Evolutionary conservation across 768 basidiomycete species (phyloP), one percentile per base, ranked within the genome.

Genomic region (Xerocomus brunneocitrinus): DNA sequence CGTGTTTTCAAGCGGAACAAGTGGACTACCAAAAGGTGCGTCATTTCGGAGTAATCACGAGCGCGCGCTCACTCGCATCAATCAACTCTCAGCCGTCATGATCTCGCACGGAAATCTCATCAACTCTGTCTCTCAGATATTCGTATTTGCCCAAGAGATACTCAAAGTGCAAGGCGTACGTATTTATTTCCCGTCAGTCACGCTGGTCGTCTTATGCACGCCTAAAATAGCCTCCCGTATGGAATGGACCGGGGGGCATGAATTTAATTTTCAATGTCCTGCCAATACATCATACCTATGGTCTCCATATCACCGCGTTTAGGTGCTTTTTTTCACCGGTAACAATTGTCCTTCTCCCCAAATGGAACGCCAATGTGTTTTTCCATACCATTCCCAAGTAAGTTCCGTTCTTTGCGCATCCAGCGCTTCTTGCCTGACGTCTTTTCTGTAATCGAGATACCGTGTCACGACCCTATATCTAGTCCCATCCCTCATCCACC

Each of bases 1-100:
- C 3, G 72, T 85, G 0, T 88, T 87, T 62, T 90, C 88, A 0
- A 89, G 88, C 60, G 88, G 88, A 25, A 90, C 88, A 0, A 89
- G 78, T 54, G 88, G 88, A 0, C 70, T 83, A 4, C 86, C 88
- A 0, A 89, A 90, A 78, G 86, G 87, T 82, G 25, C 6, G 63
- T 54, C 6, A 7, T 19, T 3, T 5, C 8, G 8, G 25, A 31
- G 8, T 14, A 16, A 7, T 31, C 28, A 30, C 44, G 24, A 8
- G 4, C 14, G 8, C 14, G 16, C 27, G 13, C 38, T 52, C 28
- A 69, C n/a, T 5, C n/a, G 8, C 6, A 48, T 47, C 31, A 3
- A 28, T 46, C 34, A 14, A 31, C 44, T 32, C 30, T 32, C 40
- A 88, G 87, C 79, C 8, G 82, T 88, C n/a, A 85, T 83, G 85